A percentile compares a stretch with the other conserved stretches of the same genome.
Evolutionary conservation across 495 filamentous ascomycete species (phyloP).

Genomic region (Tricharina praecox): DNA sequence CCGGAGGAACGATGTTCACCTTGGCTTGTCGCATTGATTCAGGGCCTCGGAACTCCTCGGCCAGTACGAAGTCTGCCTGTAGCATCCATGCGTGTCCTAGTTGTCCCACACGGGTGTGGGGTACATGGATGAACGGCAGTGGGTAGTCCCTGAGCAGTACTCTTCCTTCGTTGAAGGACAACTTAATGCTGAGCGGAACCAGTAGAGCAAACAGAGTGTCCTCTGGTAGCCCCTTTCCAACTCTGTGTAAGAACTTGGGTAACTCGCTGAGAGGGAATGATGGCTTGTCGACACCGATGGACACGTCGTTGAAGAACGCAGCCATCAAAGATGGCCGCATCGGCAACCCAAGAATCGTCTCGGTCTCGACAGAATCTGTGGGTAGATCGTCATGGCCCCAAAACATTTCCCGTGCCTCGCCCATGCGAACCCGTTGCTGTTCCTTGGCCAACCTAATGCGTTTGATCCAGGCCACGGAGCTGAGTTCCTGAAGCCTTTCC

Average conservation of each 20-base stretch:
- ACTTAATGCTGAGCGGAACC: slow-evolving; percentile 71
- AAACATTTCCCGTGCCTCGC: slow-evolving; percentile 62
- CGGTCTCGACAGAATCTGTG: slow-evolving; percentile 61
- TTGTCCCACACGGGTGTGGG: slow-evolving; percentile 61
- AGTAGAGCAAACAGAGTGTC: slow-evolving; percentile 80
- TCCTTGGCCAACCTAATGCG: slow-evolving; percentile 63
- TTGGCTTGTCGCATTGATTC: slow-evolving; percentile 63
- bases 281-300: slow-evolving; percentile 78
- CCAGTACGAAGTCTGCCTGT: slow-evolving; percentile 86
- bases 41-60: slow-evolving; percentile 69
- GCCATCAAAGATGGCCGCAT: slow-evolving; percentile 74
- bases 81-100: slow-evolving; percentile 68
- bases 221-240: slow-evolving; percentile 90
- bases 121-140: slow-evolving; percentile 78
- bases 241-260: slow-evolving; percentile 62
- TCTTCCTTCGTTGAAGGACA: slow-evolving; percentile 81
- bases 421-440: slow-evolving; percentile 53
- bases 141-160: slow-evolving; percentile 83
- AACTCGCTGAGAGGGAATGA: slow-evolving; percentile 69
- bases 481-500: slow-evolving; percentile 56
- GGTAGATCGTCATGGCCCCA: slow-evolving; percentile 70
- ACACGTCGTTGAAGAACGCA: slow-evolving; percentile 64
- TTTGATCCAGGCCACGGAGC: slow-evolving; percentile 81
- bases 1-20: slow-evolving; percentile 70
- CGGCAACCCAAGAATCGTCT: slow-evolving; percentile 72